phyloP scores from a whole-genome alignment of 2,329 filamentous ascomycete species.

The Grosmannia serpens region DNA sequence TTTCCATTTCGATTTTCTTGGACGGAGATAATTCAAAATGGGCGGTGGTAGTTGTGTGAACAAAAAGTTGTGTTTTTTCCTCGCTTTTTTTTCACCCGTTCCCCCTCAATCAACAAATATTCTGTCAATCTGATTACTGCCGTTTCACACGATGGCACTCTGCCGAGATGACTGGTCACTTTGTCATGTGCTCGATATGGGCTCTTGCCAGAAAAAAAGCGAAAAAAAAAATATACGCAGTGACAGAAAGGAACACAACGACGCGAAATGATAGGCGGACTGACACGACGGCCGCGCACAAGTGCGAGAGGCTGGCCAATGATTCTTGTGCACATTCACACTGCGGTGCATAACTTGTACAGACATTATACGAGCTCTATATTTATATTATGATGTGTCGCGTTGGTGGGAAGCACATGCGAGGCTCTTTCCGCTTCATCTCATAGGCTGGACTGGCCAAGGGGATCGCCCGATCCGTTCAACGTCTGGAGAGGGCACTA shows the following conservation, averaged over 20 bases:
- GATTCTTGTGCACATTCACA: not conserved
- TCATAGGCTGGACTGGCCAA: conserved; percentile 2
- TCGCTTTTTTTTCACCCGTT: not conserved
- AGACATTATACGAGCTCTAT: not conserved
- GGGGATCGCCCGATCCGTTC: not conserved
- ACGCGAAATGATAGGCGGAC: not conserved
- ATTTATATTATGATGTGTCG: not conserved
- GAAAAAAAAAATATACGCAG: too few species aligned
- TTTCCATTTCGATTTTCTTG: not conserved
- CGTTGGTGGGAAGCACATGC: not conserved
- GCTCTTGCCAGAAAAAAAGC: too few species aligned
- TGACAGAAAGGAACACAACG: not conserved
- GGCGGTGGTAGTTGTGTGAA: not conserved
- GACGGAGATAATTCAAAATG: too few species aligned
- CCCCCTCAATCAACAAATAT: not conserved
- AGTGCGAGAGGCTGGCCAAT: too few species aligned
- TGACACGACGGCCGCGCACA: too few species aligned
- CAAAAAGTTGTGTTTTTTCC: not conserved
- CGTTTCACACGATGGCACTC: too few species aligned
- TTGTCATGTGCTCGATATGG: too few species aligned
- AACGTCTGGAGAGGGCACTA: too few species aligned
- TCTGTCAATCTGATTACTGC: too few species aligned
- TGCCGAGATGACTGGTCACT: too few species aligned
- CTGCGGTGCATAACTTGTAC: not conserved
- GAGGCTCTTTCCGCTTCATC: conserved; percentile 6